These are phyloP conservation scores for Berkeleyomyces basicola DNA, from an alignment of 2,329 filamentous ascomycete genomes.

Conservation along the genomic window DNA sequence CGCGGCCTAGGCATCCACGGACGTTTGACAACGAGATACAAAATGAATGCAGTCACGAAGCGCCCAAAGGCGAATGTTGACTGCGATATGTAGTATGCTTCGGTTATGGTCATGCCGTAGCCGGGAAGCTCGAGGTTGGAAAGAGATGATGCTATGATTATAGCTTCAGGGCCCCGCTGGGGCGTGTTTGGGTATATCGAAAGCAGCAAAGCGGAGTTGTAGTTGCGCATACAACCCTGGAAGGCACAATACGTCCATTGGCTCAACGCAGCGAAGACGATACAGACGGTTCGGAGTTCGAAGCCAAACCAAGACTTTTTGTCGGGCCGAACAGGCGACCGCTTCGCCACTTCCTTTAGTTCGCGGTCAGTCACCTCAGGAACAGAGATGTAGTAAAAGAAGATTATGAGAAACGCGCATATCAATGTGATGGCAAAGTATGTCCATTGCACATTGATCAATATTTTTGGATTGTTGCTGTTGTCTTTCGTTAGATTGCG, in stretches of 20 bases:
- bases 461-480: constrained; percentile 28
- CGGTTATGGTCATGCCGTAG: constrained; percentile 38
- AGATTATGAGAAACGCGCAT: constrained; percentile 51
- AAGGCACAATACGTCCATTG: constrained; percentile 69
- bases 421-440: constrained; percentile 68
- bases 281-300: constrained; percentile 36
- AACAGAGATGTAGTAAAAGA: constrained; percentile 52
- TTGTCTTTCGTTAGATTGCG: constrained; percentile 31
- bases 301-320: constrained; percentile 33
- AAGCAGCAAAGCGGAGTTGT: constrained; percentile 36
- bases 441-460: constrained; percentile 69
- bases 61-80: constrained; percentile 57
- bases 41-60: constrained; percentile 48
- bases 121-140: constrained; percentile 19
- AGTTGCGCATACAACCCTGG: constrained; percentile 50
- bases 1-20: constrained; percentile 44
- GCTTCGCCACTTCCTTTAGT: constrained; percentile 31
- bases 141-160: constrained; percentile 15
- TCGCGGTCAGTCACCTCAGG: constrained; percentile 43
- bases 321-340: constrained; percentile 32
- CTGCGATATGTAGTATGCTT: constrained; percentile 58
- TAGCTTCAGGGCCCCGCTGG: constrained; percentile 20
- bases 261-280: constrained; percentile 55
- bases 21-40: constrained; percentile 35
- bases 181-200: constrained; percentile 20